phyloP scores from a whole-genome alignment of 805 yeast genomes.

The Dipodascus albidus region DNA sequence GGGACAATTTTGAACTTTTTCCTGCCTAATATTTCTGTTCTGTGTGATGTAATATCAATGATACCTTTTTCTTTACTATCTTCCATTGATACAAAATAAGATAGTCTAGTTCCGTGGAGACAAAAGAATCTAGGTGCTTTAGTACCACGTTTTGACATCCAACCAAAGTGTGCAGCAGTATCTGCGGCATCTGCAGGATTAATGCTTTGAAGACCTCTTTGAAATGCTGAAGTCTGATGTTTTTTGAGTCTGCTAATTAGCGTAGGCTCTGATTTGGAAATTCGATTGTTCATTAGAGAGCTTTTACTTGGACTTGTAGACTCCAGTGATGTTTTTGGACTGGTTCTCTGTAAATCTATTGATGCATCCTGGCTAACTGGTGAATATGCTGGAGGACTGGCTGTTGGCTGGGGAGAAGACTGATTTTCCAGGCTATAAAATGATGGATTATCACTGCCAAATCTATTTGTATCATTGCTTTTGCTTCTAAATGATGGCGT shows the following conservation, averaged over 20 bases:
- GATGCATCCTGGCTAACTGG: not conserved
- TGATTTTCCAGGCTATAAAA: not conserved
- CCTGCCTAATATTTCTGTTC: slow-evolving; percentile 71
- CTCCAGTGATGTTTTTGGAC: not conserved
- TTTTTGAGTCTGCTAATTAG: slow-evolving; percentile 8
- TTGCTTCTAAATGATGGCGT: not conserved
- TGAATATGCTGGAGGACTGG: not conserved
- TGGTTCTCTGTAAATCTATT: not conserved
- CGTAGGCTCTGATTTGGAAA: not conserved
- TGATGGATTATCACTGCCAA: not conserved
- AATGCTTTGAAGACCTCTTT: slow-evolving; percentile 64
- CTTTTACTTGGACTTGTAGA: not conserved
- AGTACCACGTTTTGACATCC: slow-evolving; percentile 81
- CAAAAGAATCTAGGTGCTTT: slow-evolving; percentile 41
- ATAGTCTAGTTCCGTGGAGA: slow-evolving; percentile 83
- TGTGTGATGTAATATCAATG: slow-evolving; percentile 91
- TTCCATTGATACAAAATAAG: slow-evolving; percentile 68
- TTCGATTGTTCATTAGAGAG: too few relatives aligned
- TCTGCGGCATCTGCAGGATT: slow-evolving; percentile 62
- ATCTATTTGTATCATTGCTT: not conserved
- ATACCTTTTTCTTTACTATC: slow-evolving; percentile 85
- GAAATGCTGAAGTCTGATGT: slow-evolving; percentile 19
- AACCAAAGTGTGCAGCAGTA: slow-evolving; percentile 63
- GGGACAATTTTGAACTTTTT: slow-evolving; percentile 70
- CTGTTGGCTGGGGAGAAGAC: not conserved